Evolutionary conservation across 2,329 filamentous ascomycete species (phyloP), one percentile per base, ranked within the genome.

Genomic region (Blumeriella jaapii): DNA sequence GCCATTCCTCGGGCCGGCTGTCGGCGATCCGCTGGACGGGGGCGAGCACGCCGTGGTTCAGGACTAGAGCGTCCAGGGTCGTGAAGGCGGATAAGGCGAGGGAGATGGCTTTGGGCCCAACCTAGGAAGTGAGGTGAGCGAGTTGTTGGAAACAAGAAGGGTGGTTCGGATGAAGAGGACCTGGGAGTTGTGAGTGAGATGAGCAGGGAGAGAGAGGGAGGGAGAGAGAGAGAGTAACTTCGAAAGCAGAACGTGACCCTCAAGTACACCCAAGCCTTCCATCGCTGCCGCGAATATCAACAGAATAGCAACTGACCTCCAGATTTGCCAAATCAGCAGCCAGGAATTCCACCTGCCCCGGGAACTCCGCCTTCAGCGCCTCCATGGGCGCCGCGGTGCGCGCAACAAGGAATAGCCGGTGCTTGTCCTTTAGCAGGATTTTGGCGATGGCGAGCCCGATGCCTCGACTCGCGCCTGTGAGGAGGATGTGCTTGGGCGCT

Each of bases 21-120:
- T 89, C 71, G 3, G 63, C 74, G 28, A 96, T 62, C 39, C 71
- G 74, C 32, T 72, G 74, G 26, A 93, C 77, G 1, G 85, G 82
- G n/a, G 75, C 70, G 28, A 98, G 61, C 1, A 76, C 66, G 13
- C 86, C 87, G 55, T 98, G 91, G 58, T 96, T 96, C 42, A 96
- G 63, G 9, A 98, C 74, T 28, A 98, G 56, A 1, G 78, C 81
- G 54, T 98, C 86, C 4, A 98, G 60, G 31, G 64, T 66, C 7
- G 78, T 79, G 56, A 84, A 96, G 0, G 70, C 62, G 17, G 69
- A 61, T 8, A 81, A 53, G 0, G 86, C 80, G 1, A 76, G 60
- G 3, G 78, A 64, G 4, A 84, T 72, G 4, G 81, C 70, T 52
- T 71, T 71, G 1, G 67, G 58, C 3, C 74, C 70, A 17, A 80